These are phyloP conservation scores for Mycena vulgaris DNA, from an alignment of 768 basidiomycete species.

Conservation along the genomic window DNA sequence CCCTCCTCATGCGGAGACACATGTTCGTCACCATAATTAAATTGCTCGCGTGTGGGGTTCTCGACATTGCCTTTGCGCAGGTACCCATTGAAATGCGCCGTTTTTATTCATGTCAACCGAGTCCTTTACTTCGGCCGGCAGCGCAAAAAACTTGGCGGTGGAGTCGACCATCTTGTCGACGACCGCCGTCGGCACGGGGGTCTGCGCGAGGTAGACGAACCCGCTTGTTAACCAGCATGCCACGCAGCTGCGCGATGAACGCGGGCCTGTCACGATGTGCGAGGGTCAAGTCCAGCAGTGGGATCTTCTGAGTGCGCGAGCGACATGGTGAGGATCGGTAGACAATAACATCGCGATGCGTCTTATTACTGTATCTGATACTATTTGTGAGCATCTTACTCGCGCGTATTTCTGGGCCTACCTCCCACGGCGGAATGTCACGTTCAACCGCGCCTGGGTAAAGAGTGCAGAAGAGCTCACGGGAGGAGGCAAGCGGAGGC, in stretches of 20 bases:
- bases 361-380: constrained; percentile 15
- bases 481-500: too few species aligned
- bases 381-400: constrained; percentile 25
- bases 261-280: constrained; percentile 25
- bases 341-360: neutral
- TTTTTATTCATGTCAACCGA: constrained; percentile 63
- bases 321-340: constrained; percentile 26
- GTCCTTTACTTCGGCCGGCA: constrained; percentile 63
- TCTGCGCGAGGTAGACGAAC: constrained; percentile 67
- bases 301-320: constrained; percentile 17
- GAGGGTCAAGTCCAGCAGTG: constrained; percentile 33
- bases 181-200: constrained; percentile 56
- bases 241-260: constrained; percentile 64
- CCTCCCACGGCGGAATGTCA: too few species aligned
- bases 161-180: constrained; percentile 59
- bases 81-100: constrained; percentile 71
- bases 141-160: constrained; percentile 64
- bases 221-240: constrained; percentile 69
- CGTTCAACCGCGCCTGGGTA: too few species aligned
- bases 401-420: neutral
- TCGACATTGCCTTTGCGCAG: constrained; percentile 42
- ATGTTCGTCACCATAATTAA: constrained; percentile 34
- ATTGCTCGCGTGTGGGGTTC: constrained; percentile 38
- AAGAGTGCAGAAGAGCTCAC: too few species aligned
- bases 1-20: constrained; percentile 7